Percentiles rank a stretch among this genome's conserved stretches.
These are phyloP conservation scores for Inga oerstediana DNA, from an alignment of 306 rosid genomes.

Conservation along the genomic window DNA sequence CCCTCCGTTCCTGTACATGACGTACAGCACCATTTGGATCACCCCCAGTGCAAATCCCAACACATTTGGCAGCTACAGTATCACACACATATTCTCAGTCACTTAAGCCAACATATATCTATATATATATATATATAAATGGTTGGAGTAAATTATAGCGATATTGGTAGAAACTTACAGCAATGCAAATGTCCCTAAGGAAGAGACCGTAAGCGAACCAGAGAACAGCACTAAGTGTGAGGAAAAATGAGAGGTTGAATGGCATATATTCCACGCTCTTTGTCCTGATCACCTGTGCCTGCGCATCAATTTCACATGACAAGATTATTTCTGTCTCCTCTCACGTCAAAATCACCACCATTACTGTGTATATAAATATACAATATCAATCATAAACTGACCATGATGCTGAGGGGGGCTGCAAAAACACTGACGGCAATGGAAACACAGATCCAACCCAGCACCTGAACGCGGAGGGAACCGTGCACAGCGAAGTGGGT, in stretches of 20 bases:
- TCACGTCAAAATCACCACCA: neutral
- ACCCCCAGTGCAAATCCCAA: slow-evolving; percentile 68
- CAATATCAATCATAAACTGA: slow-evolving; percentile 29
- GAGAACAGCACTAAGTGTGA: slow-evolving; percentile 77
- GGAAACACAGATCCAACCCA: slow-evolving; percentile 84
- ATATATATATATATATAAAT: neutral
- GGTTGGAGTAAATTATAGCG: neutral
- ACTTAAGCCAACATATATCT: neutral
- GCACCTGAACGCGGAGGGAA: slow-evolving; percentile 47
- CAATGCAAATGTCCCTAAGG: slow-evolving; percentile 75
- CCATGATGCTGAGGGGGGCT: slow-evolving; percentile 85
- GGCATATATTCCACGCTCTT: slow-evolving; percentile 90
- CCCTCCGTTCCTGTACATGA: slow-evolving; percentile 44
- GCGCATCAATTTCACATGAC: neutral
- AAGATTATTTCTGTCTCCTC: neutral
- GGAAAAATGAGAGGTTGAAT: slow-evolving; percentile 69
- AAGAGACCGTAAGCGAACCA: slow-evolving; percentile 86
- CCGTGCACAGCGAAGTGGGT: slow-evolving; percentile 45
- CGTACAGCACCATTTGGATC: slow-evolving; percentile 72
- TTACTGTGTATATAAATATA: neutral
- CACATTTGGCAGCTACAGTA: slow-evolving; percentile 66
- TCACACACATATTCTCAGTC: neutral
- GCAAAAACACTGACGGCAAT: slow-evolving; percentile 73
- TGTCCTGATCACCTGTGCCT: slow-evolving; percentile 78
- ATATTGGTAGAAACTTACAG: slow-evolving; percentile 47